Conservation (phyloP, 1,139 yeast genomes). For the Suhomyces yuchorum region DNA sequence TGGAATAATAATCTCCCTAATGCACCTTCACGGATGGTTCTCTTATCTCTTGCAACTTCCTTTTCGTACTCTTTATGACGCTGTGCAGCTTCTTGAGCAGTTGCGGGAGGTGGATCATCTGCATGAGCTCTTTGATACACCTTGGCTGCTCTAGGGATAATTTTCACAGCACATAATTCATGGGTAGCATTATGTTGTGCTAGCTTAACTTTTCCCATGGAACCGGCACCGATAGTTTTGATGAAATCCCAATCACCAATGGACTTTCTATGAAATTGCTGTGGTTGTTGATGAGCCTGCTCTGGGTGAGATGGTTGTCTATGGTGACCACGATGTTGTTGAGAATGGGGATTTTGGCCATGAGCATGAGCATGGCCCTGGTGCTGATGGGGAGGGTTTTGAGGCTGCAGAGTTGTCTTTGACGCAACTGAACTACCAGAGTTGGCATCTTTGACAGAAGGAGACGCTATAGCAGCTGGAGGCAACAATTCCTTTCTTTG, state of each 20-base stretch:
- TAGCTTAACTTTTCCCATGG: constrained; percentile 97
- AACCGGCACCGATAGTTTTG: constrained; percentile 96
- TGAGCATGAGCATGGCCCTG: constrained; percentile 12
- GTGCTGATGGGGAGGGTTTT: constrained; percentile 1
- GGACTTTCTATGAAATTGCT: constrained; percentile 79
- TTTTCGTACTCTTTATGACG: constrained; percentile 77
- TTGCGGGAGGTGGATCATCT: constrained; percentile 63
- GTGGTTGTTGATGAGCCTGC: constrained; percentile 24
- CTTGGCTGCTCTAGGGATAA: constrained; percentile 79
- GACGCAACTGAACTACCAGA: constrained; percentile 4
- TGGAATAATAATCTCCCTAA: constrained; percentile 87
- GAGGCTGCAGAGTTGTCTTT: background rate
- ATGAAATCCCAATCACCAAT: constrained; percentile 97
- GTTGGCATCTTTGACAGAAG: constrained; percentile 12
- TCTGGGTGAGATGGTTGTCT: constrained; percentile 26
- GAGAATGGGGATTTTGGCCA: constrained; percentile 15
- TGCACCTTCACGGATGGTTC: constrained; percentile 95
- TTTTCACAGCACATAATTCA: constrained; percentile 85
- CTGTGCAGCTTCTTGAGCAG: constrained; percentile 58
- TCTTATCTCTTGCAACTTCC: constrained; percentile 86
- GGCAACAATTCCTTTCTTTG: constrained; percentile 26
- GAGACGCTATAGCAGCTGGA: constrained; percentile 28
- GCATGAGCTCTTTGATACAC: constrained; percentile 76
- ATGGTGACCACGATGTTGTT: constrained; percentile 17
- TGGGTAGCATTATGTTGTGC: constrained; percentile 83